A percentile compares a stretch with the other conserved stretches of the same genome.
Evolutionary conservation across 306 rosid genomes (phyloP).

Genomic region (Clitoria ternatea): DNA sequence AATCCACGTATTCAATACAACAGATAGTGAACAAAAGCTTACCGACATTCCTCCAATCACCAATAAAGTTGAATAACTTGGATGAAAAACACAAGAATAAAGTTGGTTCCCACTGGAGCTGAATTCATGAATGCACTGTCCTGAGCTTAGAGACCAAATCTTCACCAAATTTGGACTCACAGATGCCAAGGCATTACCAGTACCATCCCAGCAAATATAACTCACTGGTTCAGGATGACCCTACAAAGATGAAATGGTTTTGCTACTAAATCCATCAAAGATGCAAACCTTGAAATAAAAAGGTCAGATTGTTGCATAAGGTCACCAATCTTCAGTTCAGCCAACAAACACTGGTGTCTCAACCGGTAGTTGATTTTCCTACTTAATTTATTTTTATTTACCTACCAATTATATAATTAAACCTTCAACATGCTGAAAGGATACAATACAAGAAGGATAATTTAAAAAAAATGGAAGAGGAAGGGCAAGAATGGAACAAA

Average conservation of each 20-base stretch:
- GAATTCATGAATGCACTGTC: slow-evolving; percentile 49
- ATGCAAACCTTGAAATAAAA: background rate
- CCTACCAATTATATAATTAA: background rate
- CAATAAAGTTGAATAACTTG: slow-evolving; percentile 44
- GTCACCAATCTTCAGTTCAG: slow-evolving; percentile 1
- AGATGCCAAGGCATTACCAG: slow-evolving; percentile 43
- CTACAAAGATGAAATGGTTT: slow-evolving; percentile 23
- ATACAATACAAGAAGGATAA: background rate
- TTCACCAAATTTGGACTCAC: slow-evolving; percentile 46
- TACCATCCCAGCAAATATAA: slow-evolving; percentile 47
- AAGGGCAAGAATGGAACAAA: background rate
- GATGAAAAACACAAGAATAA: slow-evolving; percentile 50
- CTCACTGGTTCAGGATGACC: slow-evolving; percentile 48
- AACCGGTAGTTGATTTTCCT: background rate
- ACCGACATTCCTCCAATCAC: slow-evolving; percentile 46
- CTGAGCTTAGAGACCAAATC: slow-evolving; percentile 42
- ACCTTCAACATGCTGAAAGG: background rate
- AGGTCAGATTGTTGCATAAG: background rate
- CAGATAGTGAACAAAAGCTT: slow-evolving; percentile 20
- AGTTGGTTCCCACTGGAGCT: slow-evolving; percentile 32
- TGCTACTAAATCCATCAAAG: background rate
- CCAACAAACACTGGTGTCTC: background rate
- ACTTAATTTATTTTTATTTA: background rate
- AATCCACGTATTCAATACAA: background rate
- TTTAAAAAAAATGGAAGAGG: background rate